Evolutionary conservation across 2,329 filamentous ascomycete species (phyloP).

Genomic region (Epichloe festucae): DNA sequence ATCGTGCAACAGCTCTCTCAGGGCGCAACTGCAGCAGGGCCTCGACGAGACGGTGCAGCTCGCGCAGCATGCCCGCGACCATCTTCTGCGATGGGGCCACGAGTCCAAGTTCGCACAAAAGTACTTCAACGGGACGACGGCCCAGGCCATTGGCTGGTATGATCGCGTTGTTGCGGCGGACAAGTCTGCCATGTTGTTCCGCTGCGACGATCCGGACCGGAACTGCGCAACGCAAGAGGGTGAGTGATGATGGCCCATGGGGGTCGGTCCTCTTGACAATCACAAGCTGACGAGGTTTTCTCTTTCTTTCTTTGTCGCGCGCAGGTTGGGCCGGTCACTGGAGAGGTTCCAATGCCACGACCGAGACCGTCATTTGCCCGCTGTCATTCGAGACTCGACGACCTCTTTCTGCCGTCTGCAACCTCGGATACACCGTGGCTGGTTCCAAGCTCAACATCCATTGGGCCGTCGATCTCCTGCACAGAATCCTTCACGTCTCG

Average conservation of each 20-base stretch:
- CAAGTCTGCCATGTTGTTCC: constrained; percentile 44
- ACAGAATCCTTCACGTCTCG: constrained; percentile 52
- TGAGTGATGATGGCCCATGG: constrained; percentile 22
- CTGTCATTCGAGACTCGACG: constrained; percentile 28
- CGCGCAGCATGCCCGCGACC: constrained; percentile 47
- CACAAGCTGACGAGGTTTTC: too few species aligned
- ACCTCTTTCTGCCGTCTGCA: constrained; percentile 46
- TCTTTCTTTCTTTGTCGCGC: too few species aligned
- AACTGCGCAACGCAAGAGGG: constrained; percentile 43
- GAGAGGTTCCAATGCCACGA: too few species aligned
- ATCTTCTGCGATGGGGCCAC: constrained; percentile 45
- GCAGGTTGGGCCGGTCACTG: too few species aligned
- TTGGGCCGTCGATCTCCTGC: constrained; percentile 54
- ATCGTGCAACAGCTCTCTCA: constrained; percentile 53
- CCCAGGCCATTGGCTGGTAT: too few species aligned
- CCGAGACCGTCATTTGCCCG: too few species aligned
- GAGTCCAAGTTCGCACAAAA: constrained; percentile 9
- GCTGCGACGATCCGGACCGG: constrained; percentile 54
- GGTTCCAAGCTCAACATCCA: constrained; percentile 43
- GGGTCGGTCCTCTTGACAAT: too few species aligned
- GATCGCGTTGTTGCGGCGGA: constrained; percentile 36
- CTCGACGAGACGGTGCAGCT: constrained; percentile 46
- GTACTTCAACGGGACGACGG: too few species aligned
- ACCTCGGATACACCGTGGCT: constrained; percentile 48
- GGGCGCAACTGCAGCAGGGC: constrained; percentile 39